Evolutionary conservation across 2,329 filamentous ascomycete species (phyloP).

Genomic region (Penicillium digitatum): DNA sequence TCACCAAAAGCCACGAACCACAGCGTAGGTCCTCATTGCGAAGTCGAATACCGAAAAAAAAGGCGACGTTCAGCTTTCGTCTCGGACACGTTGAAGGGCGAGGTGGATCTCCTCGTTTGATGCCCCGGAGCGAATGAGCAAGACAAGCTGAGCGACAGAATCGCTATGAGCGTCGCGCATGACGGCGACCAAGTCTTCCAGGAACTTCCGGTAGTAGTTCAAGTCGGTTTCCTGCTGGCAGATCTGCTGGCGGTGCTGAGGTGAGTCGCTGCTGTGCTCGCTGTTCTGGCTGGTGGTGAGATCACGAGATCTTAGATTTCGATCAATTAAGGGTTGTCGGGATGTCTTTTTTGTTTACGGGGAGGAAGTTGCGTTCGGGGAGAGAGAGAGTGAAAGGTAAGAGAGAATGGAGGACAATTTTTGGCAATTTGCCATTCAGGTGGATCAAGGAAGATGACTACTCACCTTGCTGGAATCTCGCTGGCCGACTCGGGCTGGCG

Average conservation of each 20-base stretch:
- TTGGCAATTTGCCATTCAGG: background rate
- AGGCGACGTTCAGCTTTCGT: background rate
- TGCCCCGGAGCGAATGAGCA: slow-evolving; percentile 29
- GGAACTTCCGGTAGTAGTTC: slow-evolving; percentile 26
- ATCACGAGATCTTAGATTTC: background rate
- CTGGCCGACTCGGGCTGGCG: background rate
- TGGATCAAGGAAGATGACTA: background rate
- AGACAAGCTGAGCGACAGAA: slow-evolving; percentile 23
- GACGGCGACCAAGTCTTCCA: slow-evolving; percentile 24
- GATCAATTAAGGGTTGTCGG: background rate
- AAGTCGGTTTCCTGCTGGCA: background rate
- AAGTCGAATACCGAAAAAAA: background rate
- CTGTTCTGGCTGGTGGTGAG: background rate
- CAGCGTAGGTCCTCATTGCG: background rate
- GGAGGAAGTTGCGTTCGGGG: background rate
- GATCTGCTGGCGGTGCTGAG: background rate
- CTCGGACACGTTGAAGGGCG: slow-evolving; percentile 15
- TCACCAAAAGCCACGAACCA: background rate
- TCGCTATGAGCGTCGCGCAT: slow-evolving; percentile 24
- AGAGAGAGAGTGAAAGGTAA: background rate
- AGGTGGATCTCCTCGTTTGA: slow-evolving; percentile 27
- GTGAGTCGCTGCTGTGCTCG: background rate
- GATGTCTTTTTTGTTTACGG: background rate
- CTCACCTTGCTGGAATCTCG: background rate
- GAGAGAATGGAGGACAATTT: background rate